phyloP scores from a whole-genome alignment of 2,329 filamentous ascomycete genomes.

The Colletotrichum ledebouriae region DNA sequence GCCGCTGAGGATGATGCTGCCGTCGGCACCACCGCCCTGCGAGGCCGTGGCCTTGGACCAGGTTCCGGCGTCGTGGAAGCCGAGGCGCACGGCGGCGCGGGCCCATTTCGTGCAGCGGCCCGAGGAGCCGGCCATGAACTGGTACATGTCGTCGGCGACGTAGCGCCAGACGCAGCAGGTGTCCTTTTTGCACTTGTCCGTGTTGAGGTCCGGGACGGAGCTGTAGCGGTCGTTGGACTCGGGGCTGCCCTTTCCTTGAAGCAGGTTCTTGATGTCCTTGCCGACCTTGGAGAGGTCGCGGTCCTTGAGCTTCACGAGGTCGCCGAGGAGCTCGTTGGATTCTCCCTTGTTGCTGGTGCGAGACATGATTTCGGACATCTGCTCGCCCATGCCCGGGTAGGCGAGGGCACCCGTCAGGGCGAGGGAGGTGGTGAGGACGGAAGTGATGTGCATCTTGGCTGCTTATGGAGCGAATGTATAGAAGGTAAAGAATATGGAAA shows the following conservation, averaged over 20 bases:
- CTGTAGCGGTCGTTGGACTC: slow-evolving; percentile 45
- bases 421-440: slow-evolving; percentile 39
- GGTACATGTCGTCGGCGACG: slow-evolving; percentile 56
- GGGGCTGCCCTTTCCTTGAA: slow-evolving; percentile 41
- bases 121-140: slow-evolving; percentile 53
- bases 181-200: slow-evolving; percentile 52
- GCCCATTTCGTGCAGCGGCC: slow-evolving; percentile 60
- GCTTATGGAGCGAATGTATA: neutral
- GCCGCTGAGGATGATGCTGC: slow-evolving; percentile 56
- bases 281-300: slow-evolving; percentile 41
- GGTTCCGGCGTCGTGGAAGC: slow-evolving; percentile 62
- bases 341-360: slow-evolving; percentile 35
- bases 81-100: slow-evolving; percentile 60
- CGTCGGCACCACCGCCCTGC: slow-evolving; percentile 59
- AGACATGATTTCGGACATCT: slow-evolving; percentile 42
- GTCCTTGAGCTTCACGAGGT: slow-evolving; percentile 42
- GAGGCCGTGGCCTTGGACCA: slow-evolving; percentile 55
- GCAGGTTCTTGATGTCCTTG: slow-evolving; percentile 42
- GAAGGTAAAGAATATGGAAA: neutral
- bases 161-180: slow-evolving; percentile 62
- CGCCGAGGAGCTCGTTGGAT: slow-evolving; percentile 44
- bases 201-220: slow-evolving; percentile 45
- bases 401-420: slow-evolving; percentile 39
- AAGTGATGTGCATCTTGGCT: slow-evolving; percentile 37
- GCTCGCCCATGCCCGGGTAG: slow-evolving; percentile 42